phyloP scores from a whole-genome alignment of 768 basidiomycete species.

The Rhizopogon vesiculosus region DNA sequence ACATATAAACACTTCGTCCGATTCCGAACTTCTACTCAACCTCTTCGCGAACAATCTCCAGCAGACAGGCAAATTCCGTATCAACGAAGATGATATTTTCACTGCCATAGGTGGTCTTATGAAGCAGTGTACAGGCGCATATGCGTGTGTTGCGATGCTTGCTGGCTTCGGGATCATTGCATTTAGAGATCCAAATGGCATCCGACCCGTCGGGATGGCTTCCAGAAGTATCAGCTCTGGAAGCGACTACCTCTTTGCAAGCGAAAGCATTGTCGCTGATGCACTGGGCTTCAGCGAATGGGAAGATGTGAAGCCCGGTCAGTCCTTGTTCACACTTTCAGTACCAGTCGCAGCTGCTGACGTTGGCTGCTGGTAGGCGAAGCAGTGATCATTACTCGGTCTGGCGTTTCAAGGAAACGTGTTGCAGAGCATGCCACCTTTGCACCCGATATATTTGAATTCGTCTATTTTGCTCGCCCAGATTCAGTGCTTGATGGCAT shows the following conservation, averaged over 20 bases:
- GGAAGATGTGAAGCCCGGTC: constrained; percentile 90
- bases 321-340: constrained; percentile 11
- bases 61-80: constrained; percentile 97
- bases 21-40: constrained; percentile 96
- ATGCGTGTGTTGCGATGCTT: constrained; percentile 98
- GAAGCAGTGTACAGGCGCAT: constrained; percentile 85
- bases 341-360: constrained; percentile 4
- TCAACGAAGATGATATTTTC: constrained; percentile 99
- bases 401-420: constrained; percentile 66
- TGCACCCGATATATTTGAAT: constrained; percentile 98
- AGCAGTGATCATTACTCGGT: constrained; percentile 91
- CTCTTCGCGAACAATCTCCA: constrained; percentile 97
- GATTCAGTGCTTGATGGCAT: constrained; percentile 97
- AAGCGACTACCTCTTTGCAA: constrained; percentile 85
- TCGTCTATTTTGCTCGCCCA: constrained; percentile 95
- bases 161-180: constrained; percentile 98
- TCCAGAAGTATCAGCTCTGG: constrained; percentile 55
- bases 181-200: constrained; percentile 97
- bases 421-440: constrained; percentile 71
- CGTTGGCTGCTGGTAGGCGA: constrained; percentile 53
- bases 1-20: constrained; percentile 98
- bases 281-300: constrained; percentile 88
- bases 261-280: constrained; percentile 96
- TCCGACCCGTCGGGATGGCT: constrained; percentile 88
- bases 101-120: constrained; percentile 88